Evolutionary conservation across 805 yeast genomes (phyloP), one percentile per base, ranked within the genome.

Genomic region (Cyberlindnera xylosilytica): DNA sequence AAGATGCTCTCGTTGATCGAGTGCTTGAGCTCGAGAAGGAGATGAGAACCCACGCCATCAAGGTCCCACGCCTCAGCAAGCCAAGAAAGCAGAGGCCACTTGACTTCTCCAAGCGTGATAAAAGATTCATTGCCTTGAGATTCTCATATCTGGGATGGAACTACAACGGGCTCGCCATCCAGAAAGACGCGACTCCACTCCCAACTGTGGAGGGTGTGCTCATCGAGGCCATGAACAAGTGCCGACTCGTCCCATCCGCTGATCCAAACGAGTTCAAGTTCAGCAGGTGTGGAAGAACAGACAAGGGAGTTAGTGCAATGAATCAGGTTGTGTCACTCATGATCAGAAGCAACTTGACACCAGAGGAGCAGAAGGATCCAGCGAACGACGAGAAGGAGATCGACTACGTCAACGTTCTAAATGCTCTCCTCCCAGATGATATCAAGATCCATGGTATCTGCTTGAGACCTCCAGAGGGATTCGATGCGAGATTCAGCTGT

Each of bases 251-350:
- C 10, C 73, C 79, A 9, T 69, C 78, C 2, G 54, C 73, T 18
- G 81, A 77, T 17, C 82, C 88, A 0, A 66, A 66, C 7, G 80
- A 78, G 1, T 86, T 82, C 57, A 72, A 76, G 12, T 89, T 90
- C 61, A 84, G 95, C 51, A 69, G 97, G 49, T 93, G 98, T 65
- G 98, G 98, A 0, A 72, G 98, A 56, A 91, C 98, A 0, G 98
- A 91, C 57, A 79, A 78, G 51, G 98, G 97, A n/a, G 98, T 91
- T 12, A 87, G 96, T 66, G 99, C 99, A 0, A 78, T 93, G 83
- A 86, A 87, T 50, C 99, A 93, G 63, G 98, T 93, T 2, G 83
- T 93, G 5, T 82, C 96, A 1, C 65, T 93, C 29, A 64, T 70
- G 13, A 81, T 91, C 20, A 72, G 99, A 51, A 87, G 97, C 0